Conservation (phyloP, 345 rosid species). For the Gossypium bickii region DNA sequence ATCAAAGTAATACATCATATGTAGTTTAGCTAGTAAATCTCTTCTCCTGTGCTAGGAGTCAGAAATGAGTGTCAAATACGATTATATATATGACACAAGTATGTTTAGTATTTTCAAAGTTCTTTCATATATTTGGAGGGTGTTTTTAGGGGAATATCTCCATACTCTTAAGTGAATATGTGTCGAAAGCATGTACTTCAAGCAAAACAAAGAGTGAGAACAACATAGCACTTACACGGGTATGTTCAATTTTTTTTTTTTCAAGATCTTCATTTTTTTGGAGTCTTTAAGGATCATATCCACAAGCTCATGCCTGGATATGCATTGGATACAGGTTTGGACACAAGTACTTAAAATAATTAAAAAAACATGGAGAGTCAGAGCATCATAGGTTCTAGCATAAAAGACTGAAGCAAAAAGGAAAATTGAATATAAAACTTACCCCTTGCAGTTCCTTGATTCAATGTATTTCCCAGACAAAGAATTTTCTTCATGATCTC, state of each 20-base stretch:
- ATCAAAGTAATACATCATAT: not conserved
- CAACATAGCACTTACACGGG: not conserved
- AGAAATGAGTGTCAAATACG: not conserved
- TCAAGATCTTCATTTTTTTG: not conserved
- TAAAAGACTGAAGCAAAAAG: not conserved
- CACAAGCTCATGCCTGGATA: not conserved
- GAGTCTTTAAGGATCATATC: not conserved
- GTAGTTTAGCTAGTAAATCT: not conserved
- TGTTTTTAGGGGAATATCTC: not conserved
- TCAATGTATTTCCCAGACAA: constrained; percentile 76
- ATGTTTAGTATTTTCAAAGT: no score
- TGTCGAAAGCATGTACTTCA: not conserved
- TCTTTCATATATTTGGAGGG: not conserved
- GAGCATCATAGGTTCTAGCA: not conserved
- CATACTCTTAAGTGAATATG: not conserved
- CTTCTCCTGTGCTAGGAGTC: not conserved
- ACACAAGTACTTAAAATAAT: not conserved
- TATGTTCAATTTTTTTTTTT: not conserved
- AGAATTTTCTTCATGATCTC: constrained; percentile 94
- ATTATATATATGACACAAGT: not conserved
- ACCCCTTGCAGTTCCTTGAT: constrained; percentile 99
- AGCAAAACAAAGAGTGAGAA: not conserved
- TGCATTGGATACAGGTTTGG: not conserved
- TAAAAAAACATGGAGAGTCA: no score
- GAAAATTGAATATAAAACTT: constrained; percentile 17